These are phyloP conservation scores for Mucor lusitanicus DNA, from an alignment of 371 early-diverging fungal species.

Conservation along the genomic window DNA sequence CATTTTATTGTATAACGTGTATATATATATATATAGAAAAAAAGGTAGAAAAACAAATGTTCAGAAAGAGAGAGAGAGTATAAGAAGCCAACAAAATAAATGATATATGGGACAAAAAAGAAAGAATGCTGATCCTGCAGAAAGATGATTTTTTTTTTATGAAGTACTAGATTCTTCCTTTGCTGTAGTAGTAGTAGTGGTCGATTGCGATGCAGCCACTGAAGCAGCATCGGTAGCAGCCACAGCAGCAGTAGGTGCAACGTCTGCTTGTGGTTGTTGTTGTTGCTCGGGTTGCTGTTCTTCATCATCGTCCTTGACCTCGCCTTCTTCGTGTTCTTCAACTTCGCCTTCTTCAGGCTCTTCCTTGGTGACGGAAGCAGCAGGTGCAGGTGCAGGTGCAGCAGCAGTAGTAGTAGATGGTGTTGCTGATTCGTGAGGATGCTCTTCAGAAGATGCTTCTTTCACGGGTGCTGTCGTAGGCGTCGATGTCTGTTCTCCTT, in stretches of 20 bases:
- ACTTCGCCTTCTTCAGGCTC: slow-evolving; percentile 17
- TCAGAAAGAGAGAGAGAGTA: neutral
- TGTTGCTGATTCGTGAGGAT: neutral
- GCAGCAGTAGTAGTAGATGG: neutral
- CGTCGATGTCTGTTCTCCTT: neutral
- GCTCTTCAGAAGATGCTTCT: neutral
- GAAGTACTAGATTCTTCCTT: neutral
- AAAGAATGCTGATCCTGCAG: neutral
- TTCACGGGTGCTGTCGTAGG: neutral
- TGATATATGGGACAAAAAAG: neutral
- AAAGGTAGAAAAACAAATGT: neutral
- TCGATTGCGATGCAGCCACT: slow-evolving; percentile 12
- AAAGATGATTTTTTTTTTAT: neutral
- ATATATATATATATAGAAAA: neutral
- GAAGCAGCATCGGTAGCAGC: slow-evolving; percentile 14
- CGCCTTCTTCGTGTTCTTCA: slow-evolving; percentile 24
- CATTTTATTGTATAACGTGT: too few relatives aligned
- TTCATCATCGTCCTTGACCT: slow-evolving; percentile 21
- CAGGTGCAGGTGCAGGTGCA: neutral
- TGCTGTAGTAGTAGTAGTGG: neutral
- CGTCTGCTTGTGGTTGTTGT: neutral
- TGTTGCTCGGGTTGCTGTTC: neutral
- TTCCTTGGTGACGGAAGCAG: neutral
- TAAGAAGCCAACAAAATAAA: neutral
- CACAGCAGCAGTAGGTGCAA: slow-evolving; percentile 18